Evolutionary conservation across 371 early-diverging fungal genomes (phyloP), one percentile per base, ranked within the genome.

Genomic region (Sporodiniella umbellata): DNA sequence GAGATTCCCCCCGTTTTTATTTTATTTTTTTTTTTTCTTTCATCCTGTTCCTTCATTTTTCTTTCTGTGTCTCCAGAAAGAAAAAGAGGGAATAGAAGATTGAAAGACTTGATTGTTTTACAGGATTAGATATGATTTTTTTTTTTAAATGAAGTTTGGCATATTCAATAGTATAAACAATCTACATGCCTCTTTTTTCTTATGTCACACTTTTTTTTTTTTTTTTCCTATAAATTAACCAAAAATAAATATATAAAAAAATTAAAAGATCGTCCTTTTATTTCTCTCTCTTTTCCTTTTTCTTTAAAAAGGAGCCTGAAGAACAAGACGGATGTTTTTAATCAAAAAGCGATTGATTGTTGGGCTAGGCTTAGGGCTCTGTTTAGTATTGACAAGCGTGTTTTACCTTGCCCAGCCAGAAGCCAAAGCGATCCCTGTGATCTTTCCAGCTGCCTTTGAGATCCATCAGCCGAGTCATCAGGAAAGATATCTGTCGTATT

Each of bases 401-500:
- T 40, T 19, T 40, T 40, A 19, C 12, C 2, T 28, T 35, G 18
- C 38, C 21, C 17, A 23, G 40, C 38, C 26, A 38, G 21, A 24
- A 24, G 18, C 7, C 15, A 22, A n/a, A 18, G 8, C 26, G n/a
- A 40, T 60, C 17, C 57, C 57, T 10, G 62, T 62, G 6, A 30
- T 45, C n/a, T 57, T 35, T 33, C 62, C 62, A 33, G 23, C 31
- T 0, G 26, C 62, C 3, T 62, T 57, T 53, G 54, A 53, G 23
- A 42, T 37, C 7, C 45, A 56, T 38, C 48, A 14, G 37, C 42
- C 47, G 2, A 24, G 19, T 8, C 10, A 12, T 6, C 24, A 51
- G 8, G 73, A 76, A 57, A 72, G 70, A 30, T 85, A 65, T 38
- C 53, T 85, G 1, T 64, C 79, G 1, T 85, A 79, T 60, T 51